phyloP scores from a whole-genome alignment of 768 basidiomycete species.

The Pleurotus ostreatus region DNA sequence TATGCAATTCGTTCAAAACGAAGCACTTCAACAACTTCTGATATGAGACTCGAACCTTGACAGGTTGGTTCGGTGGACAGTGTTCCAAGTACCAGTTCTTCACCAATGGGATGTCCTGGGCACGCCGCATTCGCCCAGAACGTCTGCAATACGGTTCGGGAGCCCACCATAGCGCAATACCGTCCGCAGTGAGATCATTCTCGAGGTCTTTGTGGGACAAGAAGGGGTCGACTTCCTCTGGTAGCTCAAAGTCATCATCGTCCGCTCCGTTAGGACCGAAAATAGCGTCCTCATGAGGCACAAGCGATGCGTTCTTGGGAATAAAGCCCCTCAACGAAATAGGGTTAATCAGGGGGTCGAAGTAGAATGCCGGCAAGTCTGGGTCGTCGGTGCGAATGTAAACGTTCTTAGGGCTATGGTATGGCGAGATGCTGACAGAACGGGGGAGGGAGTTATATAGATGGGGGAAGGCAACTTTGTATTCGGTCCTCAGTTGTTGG shows the following conservation, averaged over 20 bases:
- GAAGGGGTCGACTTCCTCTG: slow-evolving; percentile 76
- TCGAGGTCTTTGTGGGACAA: slow-evolving; percentile 74
- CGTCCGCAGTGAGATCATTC: slow-evolving; percentile 91
- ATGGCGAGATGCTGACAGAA: slow-evolving; percentile 86
- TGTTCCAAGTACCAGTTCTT: slow-evolving; percentile 99
- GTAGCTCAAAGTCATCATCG: slow-evolving; percentile 85
- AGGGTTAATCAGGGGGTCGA: slow-evolving; percentile 97
- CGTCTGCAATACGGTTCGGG: slow-evolving; percentile 93
- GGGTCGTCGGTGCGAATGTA: slow-evolving; percentile 99
- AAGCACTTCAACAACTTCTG: slow-evolving; percentile 96
- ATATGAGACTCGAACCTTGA: slow-evolving; percentile 98
- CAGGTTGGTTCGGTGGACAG: slow-evolving; percentile 92
- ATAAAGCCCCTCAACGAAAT: slow-evolving; percentile 86
- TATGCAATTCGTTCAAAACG: slow-evolving; percentile 91
- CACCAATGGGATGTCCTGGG: slow-evolving; percentile 92
- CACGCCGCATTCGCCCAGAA: slow-evolving; percentile 88
- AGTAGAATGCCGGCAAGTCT: slow-evolving; percentile 99
- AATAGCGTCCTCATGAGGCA: slow-evolving; percentile 88
- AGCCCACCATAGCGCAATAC: slow-evolving; percentile 98
- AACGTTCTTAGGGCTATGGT: slow-evolving; percentile 94
- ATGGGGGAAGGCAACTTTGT: slow-evolving; percentile 99
- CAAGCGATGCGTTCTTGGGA: slow-evolving; percentile 76
- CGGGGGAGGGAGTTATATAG: slow-evolving; percentile 97
- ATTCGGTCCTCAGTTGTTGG: slow-evolving; percentile 96
- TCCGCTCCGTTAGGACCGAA: slow-evolving; percentile 87